Conservation (phyloP, 352 stramenopile genomes). For the Pythium plurisporium region DNA sequence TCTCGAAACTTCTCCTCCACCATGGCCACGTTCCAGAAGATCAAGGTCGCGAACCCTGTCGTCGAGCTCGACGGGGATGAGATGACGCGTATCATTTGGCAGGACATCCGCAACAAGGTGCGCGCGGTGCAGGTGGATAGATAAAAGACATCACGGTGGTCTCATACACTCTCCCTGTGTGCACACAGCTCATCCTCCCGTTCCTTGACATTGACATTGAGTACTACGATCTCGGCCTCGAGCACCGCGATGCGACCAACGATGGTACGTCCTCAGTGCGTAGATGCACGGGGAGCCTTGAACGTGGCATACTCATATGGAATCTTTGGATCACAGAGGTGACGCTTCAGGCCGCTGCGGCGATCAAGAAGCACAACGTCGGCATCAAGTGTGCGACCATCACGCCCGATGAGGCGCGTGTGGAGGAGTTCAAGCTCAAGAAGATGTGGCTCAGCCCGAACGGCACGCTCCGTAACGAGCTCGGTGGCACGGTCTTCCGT, state of each 20-base stretch:
- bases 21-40: conserved; percentile 40
- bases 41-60: conserved; percentile 64
- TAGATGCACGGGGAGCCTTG: too few species aligned
- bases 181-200: conserved; percentile 78
- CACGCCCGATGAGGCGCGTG: conserved; percentile 80
- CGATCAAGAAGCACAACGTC: conserved; percentile 77
- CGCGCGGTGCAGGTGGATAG: too few species aligned
- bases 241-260: conserved; percentile 78
- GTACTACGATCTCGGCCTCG: conserved; percentile 81
- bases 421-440: conserved; percentile 81
- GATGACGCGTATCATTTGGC: neutral
- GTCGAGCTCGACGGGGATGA: conserved; percentile 29
- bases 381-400: conserved; percentile 90
- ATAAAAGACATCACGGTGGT: too few species aligned
- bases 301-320: too few species aligned
- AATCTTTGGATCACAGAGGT: too few species aligned
- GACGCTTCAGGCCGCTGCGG: conserved; percentile 68
- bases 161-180: too few species aligned
- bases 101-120: too few species aligned
- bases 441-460: conserved; percentile 85
- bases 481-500: conserved; percentile 86
- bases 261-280: too few species aligned
- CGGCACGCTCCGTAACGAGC: conserved; percentile 82
- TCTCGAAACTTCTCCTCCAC: neutral
- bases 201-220: conserved; percentile 84